Base-by-base conservation (phyloP, 2,329 filamentous ascomycete genomes). In the Fulvia fulva region DNA sequence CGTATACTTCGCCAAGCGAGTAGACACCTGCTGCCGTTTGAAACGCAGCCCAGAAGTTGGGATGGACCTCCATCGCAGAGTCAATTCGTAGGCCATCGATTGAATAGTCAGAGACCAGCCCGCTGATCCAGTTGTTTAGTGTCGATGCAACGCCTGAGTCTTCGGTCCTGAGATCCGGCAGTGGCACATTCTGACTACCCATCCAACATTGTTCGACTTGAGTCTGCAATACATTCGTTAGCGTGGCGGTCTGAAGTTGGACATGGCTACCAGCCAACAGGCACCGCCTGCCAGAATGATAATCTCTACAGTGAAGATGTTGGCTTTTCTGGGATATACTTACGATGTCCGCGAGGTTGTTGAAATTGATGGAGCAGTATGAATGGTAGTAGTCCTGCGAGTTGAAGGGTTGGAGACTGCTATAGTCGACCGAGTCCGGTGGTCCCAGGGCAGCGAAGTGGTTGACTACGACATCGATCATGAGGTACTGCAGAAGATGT, bases 81-180 rank as follows among this genome's bases (percentile, higher is more conserved):
- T 82, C 80, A 26, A 82, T 70, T 51, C 80, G 77, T n/a, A 82
- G 65, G 1, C 80, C 80, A 65, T 83, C 80, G 75, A 87, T 84
- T 19, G 76, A 77, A 67, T 87, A 89, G 61, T 84, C 82, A 2
- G 76, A 69, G 1, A 88, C 80, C 0, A 88, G 74, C 44, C 75
- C 74, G 19, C 68, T 70, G 64, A 89, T 77, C 87, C 87, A 89
- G n/a, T 75, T 70, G 55, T 83, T 75, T 68, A 82, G 83, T 2
- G 82, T 73, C 16, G 69, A 68, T 25, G 78, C 76, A 9, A 88
- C 80, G 1, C 71, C 70, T 0, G 73, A 54, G 28, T 77, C 74
- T 44, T 81, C 77, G 0, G 86, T 89, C 56, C 83, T 75, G 12
- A 89, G 70, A 63, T 89, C 86, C 0, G 86, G 84, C 0, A 89